Conservation (phyloP, 176 grass and related monocot species). For the Eleusine indica region DNA sequence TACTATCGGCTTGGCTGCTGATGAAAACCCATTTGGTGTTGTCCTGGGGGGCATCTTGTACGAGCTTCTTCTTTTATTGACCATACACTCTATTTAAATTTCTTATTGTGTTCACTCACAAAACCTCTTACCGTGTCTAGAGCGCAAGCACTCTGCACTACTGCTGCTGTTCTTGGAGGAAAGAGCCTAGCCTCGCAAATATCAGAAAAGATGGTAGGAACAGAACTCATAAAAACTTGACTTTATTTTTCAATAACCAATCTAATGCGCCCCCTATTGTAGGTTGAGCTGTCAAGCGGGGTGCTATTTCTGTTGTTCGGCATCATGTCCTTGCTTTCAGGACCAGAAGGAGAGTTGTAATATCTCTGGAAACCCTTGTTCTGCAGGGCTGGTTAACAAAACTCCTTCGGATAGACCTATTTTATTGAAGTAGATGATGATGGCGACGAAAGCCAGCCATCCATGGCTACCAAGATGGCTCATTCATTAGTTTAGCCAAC, state of each 20-base stretch:
- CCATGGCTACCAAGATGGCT: slow-evolving; percentile 10
- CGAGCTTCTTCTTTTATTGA: slow-evolving; percentile 21
- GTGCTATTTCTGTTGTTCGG: slow-evolving; percentile 82
- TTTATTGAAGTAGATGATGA: slow-evolving; percentile 45
- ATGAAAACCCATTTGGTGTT: slow-evolving; percentile 91
- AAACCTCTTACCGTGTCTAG: slow-evolving; percentile 40
- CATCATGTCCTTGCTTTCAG: slow-evolving; percentile 74
- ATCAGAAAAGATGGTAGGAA: slow-evolving; percentile 93
- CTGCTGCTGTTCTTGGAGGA: slow-evolving; percentile 90
- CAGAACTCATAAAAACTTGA: background rate
- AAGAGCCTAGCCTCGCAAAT: slow-evolving; percentile 96
- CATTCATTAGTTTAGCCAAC: slow-evolving; percentile 56
- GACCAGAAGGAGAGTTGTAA: slow-evolving; percentile 53
- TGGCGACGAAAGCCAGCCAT: slow-evolving; percentile 33
- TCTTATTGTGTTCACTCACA: slow-evolving; percentile 1
- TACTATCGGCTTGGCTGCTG: slow-evolving; percentile 94
- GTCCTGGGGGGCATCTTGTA: slow-evolving; percentile 95
- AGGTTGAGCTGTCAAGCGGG: slow-evolving; percentile 84
- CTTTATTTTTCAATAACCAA: slow-evolving; percentile 3
- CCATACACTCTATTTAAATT: background rate
- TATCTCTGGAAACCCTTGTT: background rate
- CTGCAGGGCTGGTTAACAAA: slow-evolving; percentile 33
- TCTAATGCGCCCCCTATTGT: background rate
- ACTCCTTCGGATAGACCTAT: slow-evolving; percentile 27
- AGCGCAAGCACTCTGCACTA: slow-evolving; percentile 94